Evolutionary conservation across 164 flowering plant genomes (phyloP).

Genomic region (Warburgia ugandensis): DNA sequence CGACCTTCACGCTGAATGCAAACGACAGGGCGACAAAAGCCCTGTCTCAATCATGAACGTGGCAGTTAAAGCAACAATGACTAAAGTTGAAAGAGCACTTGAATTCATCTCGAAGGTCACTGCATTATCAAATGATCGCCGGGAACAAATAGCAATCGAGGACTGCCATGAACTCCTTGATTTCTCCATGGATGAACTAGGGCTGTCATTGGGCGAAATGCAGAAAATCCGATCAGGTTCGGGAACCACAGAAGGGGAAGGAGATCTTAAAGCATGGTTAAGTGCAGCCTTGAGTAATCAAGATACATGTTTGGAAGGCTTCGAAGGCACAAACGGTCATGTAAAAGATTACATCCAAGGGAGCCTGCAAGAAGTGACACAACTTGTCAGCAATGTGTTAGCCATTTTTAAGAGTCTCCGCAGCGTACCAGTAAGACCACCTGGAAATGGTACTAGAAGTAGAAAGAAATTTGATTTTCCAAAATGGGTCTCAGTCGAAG

Average conservation of each 20-base stretch:
- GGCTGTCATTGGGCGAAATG: slow-evolving; percentile 64
- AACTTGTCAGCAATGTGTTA: slow-evolving; percentile 60
- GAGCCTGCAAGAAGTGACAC: slow-evolving; percentile 67
- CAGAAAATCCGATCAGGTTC: slow-evolving; percentile 38
- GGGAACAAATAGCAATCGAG: slow-evolving; percentile 66
- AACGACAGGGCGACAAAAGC: background rate
- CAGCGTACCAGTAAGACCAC: slow-evolving; percentile 38
- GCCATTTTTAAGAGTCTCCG: slow-evolving; percentile 46
- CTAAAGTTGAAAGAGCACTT: slow-evolving; percentile 43
- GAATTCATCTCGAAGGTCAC: slow-evolving; percentile 39
- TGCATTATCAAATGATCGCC: slow-evolving; percentile 40
- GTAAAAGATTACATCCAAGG: slow-evolving; percentile 47
- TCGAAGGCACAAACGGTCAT: slow-evolving; percentile 61
- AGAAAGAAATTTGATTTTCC: slow-evolving; percentile 32
- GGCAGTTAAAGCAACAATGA: slow-evolving; percentile 42
- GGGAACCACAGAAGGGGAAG: slow-evolving; percentile 22
- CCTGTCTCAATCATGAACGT: slow-evolving; percentile 45
- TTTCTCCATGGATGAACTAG: slow-evolving; percentile 69
- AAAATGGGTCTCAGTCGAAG: slow-evolving; percentile 50
- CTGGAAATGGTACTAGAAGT: slow-evolving; percentile 19
- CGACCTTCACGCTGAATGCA: slow-evolving; percentile 5
- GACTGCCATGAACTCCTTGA: slow-evolving; percentile 87
- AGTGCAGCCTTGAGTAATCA: slow-evolving; percentile 91
- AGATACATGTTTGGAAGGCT: slow-evolving; percentile 92
- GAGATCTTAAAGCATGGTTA: slow-evolving; percentile 72